phyloP scores from a whole-genome alignment of 164 flowering plant genomes.

The Platanus orientalis region DNA sequence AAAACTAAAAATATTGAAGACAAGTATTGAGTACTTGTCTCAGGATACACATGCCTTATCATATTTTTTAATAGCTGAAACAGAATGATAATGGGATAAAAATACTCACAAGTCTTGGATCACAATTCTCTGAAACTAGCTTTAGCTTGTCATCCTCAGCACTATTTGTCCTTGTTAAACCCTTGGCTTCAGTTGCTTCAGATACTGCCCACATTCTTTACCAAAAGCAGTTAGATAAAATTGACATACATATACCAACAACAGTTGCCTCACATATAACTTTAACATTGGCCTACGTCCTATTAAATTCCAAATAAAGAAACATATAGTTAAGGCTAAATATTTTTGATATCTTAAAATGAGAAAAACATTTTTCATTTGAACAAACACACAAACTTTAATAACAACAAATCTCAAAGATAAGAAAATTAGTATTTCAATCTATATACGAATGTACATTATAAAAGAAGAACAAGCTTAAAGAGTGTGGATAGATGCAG shows the following conservation, averaged over 20 bases:
- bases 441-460: too few species aligned
- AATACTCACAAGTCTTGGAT: slow-evolving; percentile 29
- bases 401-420: neutral
- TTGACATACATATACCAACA: neutral
- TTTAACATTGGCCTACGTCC: neutral
- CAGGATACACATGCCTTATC: neutral
- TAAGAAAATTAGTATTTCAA: too few species aligned
- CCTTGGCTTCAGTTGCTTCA: slow-evolving; percentile 34
- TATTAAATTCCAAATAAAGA: too few species aligned
- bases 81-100: neutral
- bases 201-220: slow-evolving; percentile 48
- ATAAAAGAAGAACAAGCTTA: too few species aligned
- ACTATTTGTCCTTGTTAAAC: slow-evolving; percentile 10
- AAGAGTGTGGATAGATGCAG: too few species aligned
- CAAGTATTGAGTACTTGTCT: neutral
- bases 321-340: neutral
- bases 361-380: neutral
- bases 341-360: too few species aligned
- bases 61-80: neutral
- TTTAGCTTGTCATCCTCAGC: slow-evolving; percentile 14
- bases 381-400: neutral
- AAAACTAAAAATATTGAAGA: neutral
- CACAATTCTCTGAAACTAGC: slow-evolving; percentile 24
- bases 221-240: slow-evolving; percentile 4
- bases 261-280: neutral